Evolutionary conservation across 345 rosid genomes (phyloP), one percentile per base, ranked within the genome.

Genomic region (Murraya koenigii): DNA sequence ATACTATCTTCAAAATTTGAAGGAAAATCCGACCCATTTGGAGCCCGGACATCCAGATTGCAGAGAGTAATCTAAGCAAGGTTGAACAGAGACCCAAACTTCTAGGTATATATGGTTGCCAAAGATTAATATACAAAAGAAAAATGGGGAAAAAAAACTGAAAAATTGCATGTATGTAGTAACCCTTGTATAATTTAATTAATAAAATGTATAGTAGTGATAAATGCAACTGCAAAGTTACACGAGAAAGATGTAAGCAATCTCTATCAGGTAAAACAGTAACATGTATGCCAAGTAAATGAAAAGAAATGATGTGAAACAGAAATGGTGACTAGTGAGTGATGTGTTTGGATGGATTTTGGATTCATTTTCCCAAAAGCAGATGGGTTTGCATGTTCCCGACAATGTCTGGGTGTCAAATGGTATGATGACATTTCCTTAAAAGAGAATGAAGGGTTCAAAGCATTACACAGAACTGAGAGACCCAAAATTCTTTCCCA

Each of bases 351-450:
- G 87, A 83, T 82, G 81, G 77, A 73, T 73, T 74, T 78, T 66
- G 73, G 87, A 83, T 82, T 80, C 78, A 73, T 73, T 90, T 70
- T 28, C 89, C 91, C 86, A 79, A 85, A 87, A 89, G 63, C 93
- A 82, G 88, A 90, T 84, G 85, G 39, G 82, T 84, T 89, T 89
- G 92, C 94, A 87, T 89, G 97, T 89, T 92, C 93, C 97, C 93
- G 89, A 92, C 93, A 89, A 74, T 75, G 89, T 89, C 82, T 84
- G 89, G 86, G 83, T 80, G 89, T 83, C 77, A 90, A 88, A 87
- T 86, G 88, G 88, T 22, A 90, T 90, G 90, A 90, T 92, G 90
- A 81, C 63, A 70, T 92, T 92, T 86, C 97, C 90, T 69, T 81
- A 82, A 88, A 20, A 66, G 62, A 76, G 93, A 83, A 87, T 69